Conservation (phyloP, 2,329 filamentous ascomycete genomes). For the Pyrenophora tritici-repentis region DNA sequence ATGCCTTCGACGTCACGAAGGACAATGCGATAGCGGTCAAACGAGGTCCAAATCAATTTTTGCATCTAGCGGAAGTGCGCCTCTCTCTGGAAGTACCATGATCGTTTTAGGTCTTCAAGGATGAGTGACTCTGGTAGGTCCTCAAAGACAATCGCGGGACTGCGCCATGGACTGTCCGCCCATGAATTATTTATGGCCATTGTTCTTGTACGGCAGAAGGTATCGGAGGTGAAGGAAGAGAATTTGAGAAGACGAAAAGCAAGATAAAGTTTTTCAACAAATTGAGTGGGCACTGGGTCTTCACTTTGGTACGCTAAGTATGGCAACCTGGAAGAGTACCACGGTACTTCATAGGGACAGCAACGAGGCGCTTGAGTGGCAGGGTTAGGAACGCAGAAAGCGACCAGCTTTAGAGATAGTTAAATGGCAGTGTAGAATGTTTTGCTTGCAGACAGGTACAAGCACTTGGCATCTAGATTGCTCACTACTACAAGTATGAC, state of each 20-base stretch:
- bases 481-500: too few relatives aligned
- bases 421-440: too few relatives aligned
- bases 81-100: conserved; percentile 20
- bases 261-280: conserved; percentile 1
- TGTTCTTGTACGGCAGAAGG: conserved; percentile 2
- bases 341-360: too few relatives aligned
- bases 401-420: too few relatives aligned
- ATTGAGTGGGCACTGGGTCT: conserved; percentile 8
- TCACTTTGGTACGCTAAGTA: conserved; percentile 10
- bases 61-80: conserved; percentile 14
- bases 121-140: conserved; percentile 12
- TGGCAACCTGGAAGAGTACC: too few relatives aligned
- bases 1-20: conserved; percentile 13
- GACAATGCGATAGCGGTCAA: conserved; percentile 6
- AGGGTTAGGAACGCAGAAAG: too few relatives aligned
- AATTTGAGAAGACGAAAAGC: conserved; percentile 6
- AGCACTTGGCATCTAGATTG: too few relatives aligned
- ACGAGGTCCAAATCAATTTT: conserved; percentile 10
- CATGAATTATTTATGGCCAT: conserved; percentile 9
- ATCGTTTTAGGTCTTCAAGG: conserved; percentile 15
- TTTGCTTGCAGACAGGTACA: too few relatives aligned
- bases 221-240: conserved; percentile 6
- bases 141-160: conserved; percentile 8
- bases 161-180: conserved; percentile 15
- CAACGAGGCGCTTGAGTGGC: too few relatives aligned